Evolutionary conservation across 768 basidiomycete species (phyloP), one percentile per base, ranked within the genome.

Genomic region (Auricularia sp.): DNA sequence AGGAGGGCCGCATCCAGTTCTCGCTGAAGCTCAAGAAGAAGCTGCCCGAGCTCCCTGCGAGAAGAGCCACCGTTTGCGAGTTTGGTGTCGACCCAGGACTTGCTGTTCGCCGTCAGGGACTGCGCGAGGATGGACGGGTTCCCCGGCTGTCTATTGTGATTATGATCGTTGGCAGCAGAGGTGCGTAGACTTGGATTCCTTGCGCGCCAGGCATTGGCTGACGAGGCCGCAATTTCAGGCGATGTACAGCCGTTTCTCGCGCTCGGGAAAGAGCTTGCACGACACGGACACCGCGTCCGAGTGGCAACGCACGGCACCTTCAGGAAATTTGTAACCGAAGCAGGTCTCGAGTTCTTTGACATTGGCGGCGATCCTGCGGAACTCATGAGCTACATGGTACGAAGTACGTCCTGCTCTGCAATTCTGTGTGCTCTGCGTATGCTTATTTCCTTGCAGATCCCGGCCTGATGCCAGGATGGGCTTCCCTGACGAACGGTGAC

Each of bases 321-420:
- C 71, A 77, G 79, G 29, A 70, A 77, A 5, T 85, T 86, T 68
- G 83, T 88, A 18, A 72, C 70, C 3, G 79, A 81, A 1, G 73
- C 77, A 14, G 81, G 80, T 1, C 73, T 87, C 4, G 85, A 86
- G 65, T 87, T 84, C 71, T 86, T 81, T 69, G 77, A 78, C 63
- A 82, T 85, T 37, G 85, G 86, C 10, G 86, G 85, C 1, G 78
- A 85, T 71, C 86, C 85, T 0, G 80, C 82, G 62, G 83, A 85
- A 63, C 73, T 88, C 11, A 87, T 88, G 85, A 83, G 83, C 58
- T 88, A 85, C 67, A 87, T 88, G 86, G 86, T 88, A 58, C 84
- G 83, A 72, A 88, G 86, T 86, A 66, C 68, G 80, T 69, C 51
- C 42, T 63, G 34, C 33, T 54, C 0, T 16, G 51, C 36, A n/a